A percentile compares a stretch with the other conserved stretches of the same genome.
phyloP scores from a whole-genome alignment of 108 stramenopile genomes.

The Pseudonitzschia multistriata region DNA sequence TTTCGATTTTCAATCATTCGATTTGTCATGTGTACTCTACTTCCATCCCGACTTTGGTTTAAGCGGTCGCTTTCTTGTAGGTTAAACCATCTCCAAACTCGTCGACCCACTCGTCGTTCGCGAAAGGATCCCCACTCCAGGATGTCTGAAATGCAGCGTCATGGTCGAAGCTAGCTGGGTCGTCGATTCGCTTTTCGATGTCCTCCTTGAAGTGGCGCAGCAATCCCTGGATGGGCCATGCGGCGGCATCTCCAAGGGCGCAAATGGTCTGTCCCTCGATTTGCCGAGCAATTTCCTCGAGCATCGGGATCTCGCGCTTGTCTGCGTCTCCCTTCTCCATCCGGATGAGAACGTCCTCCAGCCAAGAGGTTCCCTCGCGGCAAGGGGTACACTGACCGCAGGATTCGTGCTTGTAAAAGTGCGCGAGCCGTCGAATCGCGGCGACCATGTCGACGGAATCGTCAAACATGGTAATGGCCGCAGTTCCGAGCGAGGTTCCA shows the following conservation, averaged over 20 bases:
- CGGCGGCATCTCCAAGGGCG: constrained; percentile 99
- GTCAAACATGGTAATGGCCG: constrained; percentile 99
- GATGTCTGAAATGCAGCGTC: constrained; percentile 96
- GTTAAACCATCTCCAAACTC: constrained; percentile 84
- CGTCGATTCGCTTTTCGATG: constrained; percentile 95
- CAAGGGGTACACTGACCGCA: constrained; percentile 99
- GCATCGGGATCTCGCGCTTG: constrained; percentile 99
- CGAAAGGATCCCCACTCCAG: constrained; percentile 92
- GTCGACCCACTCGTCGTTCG: constrained; percentile 87
- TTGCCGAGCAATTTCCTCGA: constrained; percentile 98
- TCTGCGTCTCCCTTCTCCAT: constrained; percentile 99
- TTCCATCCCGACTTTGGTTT: too few relatives aligned
- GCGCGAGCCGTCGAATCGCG: constrained; percentile 97
- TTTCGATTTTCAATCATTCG: too few relatives aligned
- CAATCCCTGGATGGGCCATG: constrained; percentile 99
- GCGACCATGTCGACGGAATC: constrained; percentile 98
- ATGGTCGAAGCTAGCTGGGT: constrained; percentile 82
- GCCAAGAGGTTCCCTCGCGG: constrained; percentile 95
- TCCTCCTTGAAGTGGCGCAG: constrained; percentile 96
- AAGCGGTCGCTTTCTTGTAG: constrained; percentile 40
- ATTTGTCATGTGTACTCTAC: too few relatives aligned
- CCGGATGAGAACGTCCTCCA: constrained; percentile 89
- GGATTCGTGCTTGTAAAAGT: constrained; percentile 99
- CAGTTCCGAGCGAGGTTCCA: constrained; percentile 97
- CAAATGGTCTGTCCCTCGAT: constrained; percentile 99